Evolutionary conservation across 257 asterid species (phyloP).

Genomic region (Plantago ovata): DNA sequence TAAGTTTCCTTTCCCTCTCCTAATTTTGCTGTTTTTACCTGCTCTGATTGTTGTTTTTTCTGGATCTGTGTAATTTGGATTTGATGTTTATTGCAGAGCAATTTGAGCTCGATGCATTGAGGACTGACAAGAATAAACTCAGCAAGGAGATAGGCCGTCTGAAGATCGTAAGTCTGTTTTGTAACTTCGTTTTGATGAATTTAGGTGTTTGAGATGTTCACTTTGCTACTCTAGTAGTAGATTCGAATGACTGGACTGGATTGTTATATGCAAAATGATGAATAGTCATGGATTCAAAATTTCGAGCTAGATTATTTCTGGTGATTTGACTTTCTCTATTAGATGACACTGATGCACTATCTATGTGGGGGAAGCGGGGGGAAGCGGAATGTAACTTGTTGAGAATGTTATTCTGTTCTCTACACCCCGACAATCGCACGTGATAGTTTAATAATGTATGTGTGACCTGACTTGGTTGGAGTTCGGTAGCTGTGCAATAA

Average conservation of each 20-base stretch:
- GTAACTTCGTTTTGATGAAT: conserved; percentile 1
- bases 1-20: conserved; percentile 19
- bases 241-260: no score
- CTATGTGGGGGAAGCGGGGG: no score
- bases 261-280: no score
- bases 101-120: conserved; percentile 69
- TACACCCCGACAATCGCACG: background rate
- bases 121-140: conserved; percentile 65
- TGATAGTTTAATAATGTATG: no score
- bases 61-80: conserved; percentile 9
- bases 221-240: no score
- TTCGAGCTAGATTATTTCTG: background rate
- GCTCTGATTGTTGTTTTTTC: background rate
- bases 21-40: background rate
- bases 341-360: background rate
- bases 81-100: conserved; percentile 56
- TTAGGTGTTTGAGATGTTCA: background rate
- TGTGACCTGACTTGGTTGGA: background rate
- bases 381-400: no score
- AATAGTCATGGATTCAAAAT: no score
- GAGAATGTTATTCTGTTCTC: background rate
- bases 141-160: conserved; percentile 75
- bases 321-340: background rate
- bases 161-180: conserved; percentile 55
- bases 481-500: background rate